Percentiles rank a stretch among this genome's conserved stretches.
Conservation (phyloP, 371 early-diverging fungal species). For the Zychaea mexicana region DNA sequence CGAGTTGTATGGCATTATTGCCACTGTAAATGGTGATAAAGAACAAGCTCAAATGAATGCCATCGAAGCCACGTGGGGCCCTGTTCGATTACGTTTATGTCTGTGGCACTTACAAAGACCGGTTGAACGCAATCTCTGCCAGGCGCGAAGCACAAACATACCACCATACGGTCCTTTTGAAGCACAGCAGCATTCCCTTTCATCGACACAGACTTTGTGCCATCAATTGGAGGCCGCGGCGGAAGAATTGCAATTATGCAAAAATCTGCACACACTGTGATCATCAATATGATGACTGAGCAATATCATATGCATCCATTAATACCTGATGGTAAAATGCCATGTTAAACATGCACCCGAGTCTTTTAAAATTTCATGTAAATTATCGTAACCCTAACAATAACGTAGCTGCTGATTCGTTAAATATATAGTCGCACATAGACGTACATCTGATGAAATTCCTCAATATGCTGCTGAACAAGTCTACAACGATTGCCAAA, state of each 20-base stretch:
- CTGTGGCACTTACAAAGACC: neutral
- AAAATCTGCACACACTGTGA: too few species aligned
- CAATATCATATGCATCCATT: too few species aligned
- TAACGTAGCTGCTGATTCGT: too few species aligned
- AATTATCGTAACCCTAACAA: too few species aligned
- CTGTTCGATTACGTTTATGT: neutral
- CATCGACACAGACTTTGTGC: neutral
- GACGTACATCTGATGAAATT: neutral
- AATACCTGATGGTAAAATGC: too few species aligned
- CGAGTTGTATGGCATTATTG: conserved; percentile 3
- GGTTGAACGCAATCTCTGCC: neutral
- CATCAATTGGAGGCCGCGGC: neutral
- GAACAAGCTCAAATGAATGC: conserved; percentile 4
- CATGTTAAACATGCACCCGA: too few species aligned
- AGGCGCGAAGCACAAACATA: too few species aligned
- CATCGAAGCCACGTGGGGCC: neutral
- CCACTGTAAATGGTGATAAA: conserved; percentile 2
- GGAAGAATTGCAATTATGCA: too few species aligned
- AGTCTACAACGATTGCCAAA: neutral
- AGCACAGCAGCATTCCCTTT: neutral
- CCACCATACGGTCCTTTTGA: neutral
- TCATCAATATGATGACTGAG: too few species aligned
- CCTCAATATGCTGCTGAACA: neutral
- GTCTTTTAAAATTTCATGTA: too few species aligned
- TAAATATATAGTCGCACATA: too few species aligned